Evolutionary conservation across 108 stramenopile species (phyloP), one percentile per base, ranked within the genome.

Genomic region (Chaetoceros muelleri): DNA sequence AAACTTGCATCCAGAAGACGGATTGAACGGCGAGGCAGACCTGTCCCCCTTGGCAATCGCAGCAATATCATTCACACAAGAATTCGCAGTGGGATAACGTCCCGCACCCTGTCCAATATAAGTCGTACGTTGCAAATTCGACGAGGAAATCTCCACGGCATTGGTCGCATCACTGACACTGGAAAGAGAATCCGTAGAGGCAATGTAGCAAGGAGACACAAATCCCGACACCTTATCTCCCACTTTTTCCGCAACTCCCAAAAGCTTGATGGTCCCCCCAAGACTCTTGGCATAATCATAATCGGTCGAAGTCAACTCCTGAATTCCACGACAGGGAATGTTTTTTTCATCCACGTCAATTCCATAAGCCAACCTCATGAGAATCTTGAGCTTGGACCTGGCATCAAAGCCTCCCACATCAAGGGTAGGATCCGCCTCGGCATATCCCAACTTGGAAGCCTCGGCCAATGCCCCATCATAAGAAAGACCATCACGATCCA

Each of bases 401-500:
- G 90, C 90, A 68, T 93, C 90, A 55, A 93, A 93, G 21, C 90
- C 86, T 45, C 90, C 90, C 22, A 93, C 90, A 66, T 93, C 90
- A 34, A 93, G 66, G 22, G 95, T 96, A 44, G 95, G 95, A 66
- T 96, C 95, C 20, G 88, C 95, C 78, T 96, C 95, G 23, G 95
- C 95, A 68, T 89, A 96, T 51, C 93, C 95, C 50, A 96, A 70
- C 21, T 66, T 70, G 48, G 78, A 72, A 10, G 96, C 95, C 61
- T 95, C 90, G 18, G 74, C 54, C 44, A 97, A 79, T 28, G 90
- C 94, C 52, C 80, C 92, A 28, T 86, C 91, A 62, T 97, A 97
- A 44, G 81, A 81, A 60, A 87, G 79, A 28, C 83, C 84, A 66
- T 88, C 77, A 30, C 78, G 69, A 67, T 95, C 96, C 96, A 97